These are phyloP conservation scores for Kalmanozyma brasiliensis DNA, from an alignment of 1,284 basidiomycete genomes.

Conservation along the genomic window DNA sequence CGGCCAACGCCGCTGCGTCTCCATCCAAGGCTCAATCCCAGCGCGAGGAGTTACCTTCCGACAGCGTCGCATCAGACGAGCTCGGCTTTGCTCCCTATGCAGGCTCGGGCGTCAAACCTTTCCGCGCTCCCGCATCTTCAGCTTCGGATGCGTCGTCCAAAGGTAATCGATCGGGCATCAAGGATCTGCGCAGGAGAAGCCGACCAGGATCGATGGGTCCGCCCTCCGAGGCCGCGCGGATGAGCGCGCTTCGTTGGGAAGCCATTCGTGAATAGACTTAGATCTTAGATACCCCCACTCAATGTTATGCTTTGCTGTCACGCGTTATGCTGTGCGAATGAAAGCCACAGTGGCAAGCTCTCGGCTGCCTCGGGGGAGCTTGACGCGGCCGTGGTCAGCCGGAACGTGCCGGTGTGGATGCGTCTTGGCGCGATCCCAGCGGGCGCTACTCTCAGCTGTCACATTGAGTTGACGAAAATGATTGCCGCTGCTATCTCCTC, in stretches of 20 bases:
- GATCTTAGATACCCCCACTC: constrained; percentile 3
- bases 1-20: constrained; percentile 3
- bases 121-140: constrained; percentile 18
- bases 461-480: no score
- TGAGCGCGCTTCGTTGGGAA: constrained; percentile 41
- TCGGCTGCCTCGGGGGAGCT: no score
- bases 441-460: no score
- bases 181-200: constrained; percentile 26
- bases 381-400: background rate
- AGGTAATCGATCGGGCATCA: constrained; percentile 32
- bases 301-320: background rate
- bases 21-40: background rate
- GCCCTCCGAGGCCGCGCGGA: constrained; percentile 40
- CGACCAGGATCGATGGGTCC: constrained; percentile 48
- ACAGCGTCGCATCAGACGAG: constrained; percentile 4
- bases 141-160: constrained; percentile 23
- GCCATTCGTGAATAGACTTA: constrained; percentile 40
- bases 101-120: constrained; percentile 25
- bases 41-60: constrained; percentile 1
- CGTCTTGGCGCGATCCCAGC: no score
- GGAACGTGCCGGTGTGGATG: background rate
- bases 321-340: background rate
- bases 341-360: background rate
- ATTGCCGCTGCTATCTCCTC: no score
- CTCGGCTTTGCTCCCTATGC: constrained; percentile 28